Evolutionary conservation across 305 asterid genomes (phyloP), one percentile per base, ranked within the genome.

Genomic region (Fraxinus sp.): DNA sequence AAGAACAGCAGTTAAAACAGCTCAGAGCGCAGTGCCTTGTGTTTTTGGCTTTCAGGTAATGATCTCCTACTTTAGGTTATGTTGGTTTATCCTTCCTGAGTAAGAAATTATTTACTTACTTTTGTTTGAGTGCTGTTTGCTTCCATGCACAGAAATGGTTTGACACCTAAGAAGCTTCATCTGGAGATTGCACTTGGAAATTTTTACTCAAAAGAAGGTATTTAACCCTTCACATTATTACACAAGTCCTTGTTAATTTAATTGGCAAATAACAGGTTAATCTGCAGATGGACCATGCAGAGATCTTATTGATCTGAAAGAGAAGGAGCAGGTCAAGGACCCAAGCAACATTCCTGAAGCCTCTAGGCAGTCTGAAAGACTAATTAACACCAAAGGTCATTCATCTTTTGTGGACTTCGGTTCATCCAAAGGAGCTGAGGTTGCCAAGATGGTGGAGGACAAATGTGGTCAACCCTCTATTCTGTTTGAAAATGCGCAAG

Each of bases 21-120:
- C 98, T 97, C 87, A 90, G 99, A 86, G 99, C 99, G 16, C 99
- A 97, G 89, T 97, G 99, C 84, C 99, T 97, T 85, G 99, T 97
- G 83, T 97, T 97, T 88, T 89, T 95, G 89, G 94, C 99, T 81
- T 93, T 97, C 88, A 93, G 99, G 99, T 95, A 80, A 81, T 83
- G 83, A 36, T 75, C 11, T n/a, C 20, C 79, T 81, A 43, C 62
- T 83, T 66, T 46, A 71, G 30, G 16, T 78, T 79, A 46, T 72
- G 80, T 77, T 84, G 82, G 55, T 75, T 73, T 86, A 64, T 76
- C 16, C 49, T 80, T 52, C 80, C 79, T 62, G 22, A 75, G 78
- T 5, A 57, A 68, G 78, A 18, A 79, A 55, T 41, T 86, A 52
- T 83, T 77, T 78, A 80, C 68, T 57, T 57, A 1, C 68, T 81